Percentiles rank a stretch among this genome's conserved stretches.
These are phyloP conservation scores for Colletotrichum ledebouriae DNA, from an alignment of 2,329 filamentous ascomycete species.

Conservation along the genomic window DNA sequence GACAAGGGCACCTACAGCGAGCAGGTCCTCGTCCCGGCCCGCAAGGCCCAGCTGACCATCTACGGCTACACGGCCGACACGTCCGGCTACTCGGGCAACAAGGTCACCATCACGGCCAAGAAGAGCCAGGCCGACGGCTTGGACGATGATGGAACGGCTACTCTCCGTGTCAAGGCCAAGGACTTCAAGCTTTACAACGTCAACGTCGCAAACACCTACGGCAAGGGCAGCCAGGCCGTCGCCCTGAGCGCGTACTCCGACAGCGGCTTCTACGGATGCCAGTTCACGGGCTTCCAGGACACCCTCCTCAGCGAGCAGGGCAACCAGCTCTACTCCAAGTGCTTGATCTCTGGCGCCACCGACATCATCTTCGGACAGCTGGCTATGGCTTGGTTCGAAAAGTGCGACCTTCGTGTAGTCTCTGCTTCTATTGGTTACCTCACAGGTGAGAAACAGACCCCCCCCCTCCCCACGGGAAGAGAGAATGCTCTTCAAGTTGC, in stretches of 20 bases:
- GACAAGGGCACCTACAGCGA: conserved; percentile 74
- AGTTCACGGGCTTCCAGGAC: conserved; percentile 63
- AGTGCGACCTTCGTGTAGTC: conserved; percentile 56
- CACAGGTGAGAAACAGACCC: conserved; percentile 51
- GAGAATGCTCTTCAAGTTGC: too few relatives aligned
- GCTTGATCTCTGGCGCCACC: conserved; percentile 61
- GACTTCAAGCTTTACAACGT: conserved; percentile 73
- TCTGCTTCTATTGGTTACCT: conserved; percentile 54
- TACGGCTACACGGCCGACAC: conserved; percentile 69
- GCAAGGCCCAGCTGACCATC: conserved; percentile 65
- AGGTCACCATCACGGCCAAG: conserved; percentile 68
- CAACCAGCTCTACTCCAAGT: conserved; percentile 61
- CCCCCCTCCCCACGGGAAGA: too few relatives aligned
- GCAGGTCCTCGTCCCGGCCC: conserved; percentile 67
- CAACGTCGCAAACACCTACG: conserved; percentile 62
- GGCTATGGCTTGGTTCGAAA: conserved; percentile 60
- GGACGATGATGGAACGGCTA: conserved; percentile 67
- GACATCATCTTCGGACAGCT: conserved; percentile 64
- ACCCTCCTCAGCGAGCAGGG: conserved; percentile 62
- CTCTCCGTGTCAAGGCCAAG: conserved; percentile 61
- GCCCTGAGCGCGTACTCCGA: conserved; percentile 59
- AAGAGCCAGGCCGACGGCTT: conserved; percentile 64
- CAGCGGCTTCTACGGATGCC: conserved; percentile 62
- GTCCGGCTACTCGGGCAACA: conserved; percentile 66
- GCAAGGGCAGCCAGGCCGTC: conserved; percentile 62